phyloP scores from a whole-genome alignment of 148 eudicot species.

The Amaranthus hypochondriacus region DNA sequence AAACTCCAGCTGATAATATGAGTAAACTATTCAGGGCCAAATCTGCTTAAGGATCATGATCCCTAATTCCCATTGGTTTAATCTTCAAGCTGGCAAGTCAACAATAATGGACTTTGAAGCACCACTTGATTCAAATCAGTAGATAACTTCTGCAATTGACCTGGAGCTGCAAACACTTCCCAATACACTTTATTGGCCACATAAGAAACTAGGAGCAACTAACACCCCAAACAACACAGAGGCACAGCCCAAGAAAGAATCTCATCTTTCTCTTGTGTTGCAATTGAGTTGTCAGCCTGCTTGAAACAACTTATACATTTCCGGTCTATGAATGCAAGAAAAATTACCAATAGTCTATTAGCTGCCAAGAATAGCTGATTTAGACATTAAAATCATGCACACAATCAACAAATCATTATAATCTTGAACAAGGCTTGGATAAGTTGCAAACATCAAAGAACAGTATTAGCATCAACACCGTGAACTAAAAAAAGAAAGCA shows the following conservation, averaged over 20 bases:
- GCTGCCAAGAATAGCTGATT: not conserved
- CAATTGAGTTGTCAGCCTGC: not conserved
- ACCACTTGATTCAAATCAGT: not conserved
- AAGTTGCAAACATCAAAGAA: no score
- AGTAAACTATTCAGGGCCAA: not conserved
- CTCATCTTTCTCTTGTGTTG: not conserved
- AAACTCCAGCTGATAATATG: no score
- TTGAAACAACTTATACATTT: not conserved
- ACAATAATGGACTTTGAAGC: not conserved
- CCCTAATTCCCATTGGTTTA: not conserved
- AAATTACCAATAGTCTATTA: not conserved
- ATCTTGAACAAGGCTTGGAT: no score
- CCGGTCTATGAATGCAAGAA: not conserved
- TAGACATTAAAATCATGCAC: not conserved
- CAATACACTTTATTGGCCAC: no score
- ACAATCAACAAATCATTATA: no score
- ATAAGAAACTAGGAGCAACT: not conserved
- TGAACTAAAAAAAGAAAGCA: no score
- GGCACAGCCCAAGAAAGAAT: not conserved
- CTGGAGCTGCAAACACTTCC: not conserved
- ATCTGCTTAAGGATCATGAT: not conserved
- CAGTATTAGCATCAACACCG: no score
- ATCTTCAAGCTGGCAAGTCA: not conserved
- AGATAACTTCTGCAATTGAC: not conserved
- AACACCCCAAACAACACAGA: not conserved